Conservation (phyloP, 495 filamentous ascomycete genomes). For the Trichoderma orchidacearum region DNA sequence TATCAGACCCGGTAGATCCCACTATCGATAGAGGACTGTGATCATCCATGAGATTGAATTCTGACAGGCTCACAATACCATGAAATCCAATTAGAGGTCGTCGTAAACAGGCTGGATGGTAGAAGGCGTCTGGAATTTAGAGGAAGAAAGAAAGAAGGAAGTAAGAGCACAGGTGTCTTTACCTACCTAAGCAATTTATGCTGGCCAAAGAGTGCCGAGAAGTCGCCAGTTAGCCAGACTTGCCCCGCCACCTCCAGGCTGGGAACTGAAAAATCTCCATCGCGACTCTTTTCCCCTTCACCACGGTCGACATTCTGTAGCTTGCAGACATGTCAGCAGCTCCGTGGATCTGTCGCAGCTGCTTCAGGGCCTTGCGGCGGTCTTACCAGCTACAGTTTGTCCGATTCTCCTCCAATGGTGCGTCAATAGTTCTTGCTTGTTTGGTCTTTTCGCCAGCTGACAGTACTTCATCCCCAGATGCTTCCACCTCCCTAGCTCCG, state of each 20-base stretch:
- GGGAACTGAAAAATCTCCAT: not conserved
- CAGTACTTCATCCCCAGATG: not conserved
- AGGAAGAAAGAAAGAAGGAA: no score
- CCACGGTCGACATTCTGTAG: not conserved
- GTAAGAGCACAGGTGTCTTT: no score
- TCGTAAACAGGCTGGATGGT: no score
- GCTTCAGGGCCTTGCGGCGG: not conserved
- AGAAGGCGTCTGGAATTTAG: no score
- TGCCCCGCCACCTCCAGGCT: not conserved
- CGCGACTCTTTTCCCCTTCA: no score
- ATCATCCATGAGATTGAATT: no score
- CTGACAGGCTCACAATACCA: no score
- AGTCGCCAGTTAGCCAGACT: not conserved
- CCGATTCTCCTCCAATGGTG: conserved; percentile 1
- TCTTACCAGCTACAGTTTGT: not conserved
- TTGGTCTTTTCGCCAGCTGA: not conserved
- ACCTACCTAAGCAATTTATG: no score
- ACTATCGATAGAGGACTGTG: no score
- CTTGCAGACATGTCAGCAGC: not conserved
- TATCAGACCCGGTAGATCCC: no score
- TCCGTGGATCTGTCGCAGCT: conserved; percentile 2
- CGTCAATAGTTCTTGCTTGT: not conserved
- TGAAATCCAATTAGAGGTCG: no score
- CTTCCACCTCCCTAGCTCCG: conserved; percentile 11
- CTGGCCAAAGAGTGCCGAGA: no score